Percentiles rank a stretch among this genome's conserved stretches.
These are phyloP conservation scores for Diaporthe caulivora DNA, from an alignment of 2,329 filamentous ascomycete species.

Conservation along the genomic window DNA sequence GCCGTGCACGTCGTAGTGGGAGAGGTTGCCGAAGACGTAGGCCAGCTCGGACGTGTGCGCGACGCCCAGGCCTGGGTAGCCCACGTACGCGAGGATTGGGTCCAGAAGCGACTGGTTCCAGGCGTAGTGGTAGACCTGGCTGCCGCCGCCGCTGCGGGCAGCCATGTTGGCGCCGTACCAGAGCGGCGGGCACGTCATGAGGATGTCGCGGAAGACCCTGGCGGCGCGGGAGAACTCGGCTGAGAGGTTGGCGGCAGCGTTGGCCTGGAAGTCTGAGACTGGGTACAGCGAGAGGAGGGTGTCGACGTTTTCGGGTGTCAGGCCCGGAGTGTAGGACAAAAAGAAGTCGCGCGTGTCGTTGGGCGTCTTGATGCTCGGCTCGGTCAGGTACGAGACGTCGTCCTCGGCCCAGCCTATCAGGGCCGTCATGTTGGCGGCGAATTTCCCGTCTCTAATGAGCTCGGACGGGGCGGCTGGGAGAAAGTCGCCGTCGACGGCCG, in stretches of 20 bases:
- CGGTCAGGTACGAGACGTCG: constrained; percentile 59
- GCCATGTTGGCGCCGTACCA: constrained; percentile 56
- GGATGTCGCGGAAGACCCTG: constrained; percentile 63
- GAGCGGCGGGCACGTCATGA: constrained; percentile 63
- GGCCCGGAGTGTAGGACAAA: constrained; percentile 51
- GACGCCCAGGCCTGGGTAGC: constrained; percentile 56
- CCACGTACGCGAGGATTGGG: constrained; percentile 52
- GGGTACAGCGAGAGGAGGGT: constrained; percentile 64
- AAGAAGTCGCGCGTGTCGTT: constrained; percentile 56
- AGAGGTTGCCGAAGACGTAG: constrained; percentile 63
- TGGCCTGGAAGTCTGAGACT: constrained; percentile 55
- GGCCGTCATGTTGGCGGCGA: constrained; percentile 55
- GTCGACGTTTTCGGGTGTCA: constrained; percentile 51
- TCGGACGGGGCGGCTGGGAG: constrained; percentile 58
- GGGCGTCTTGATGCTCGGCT: constrained; percentile 52
- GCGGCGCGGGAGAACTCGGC: constrained; percentile 63
- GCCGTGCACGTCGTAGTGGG: constrained; percentile 55
- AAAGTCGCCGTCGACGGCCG: constrained; percentile 62
- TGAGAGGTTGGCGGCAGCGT: constrained; percentile 53
- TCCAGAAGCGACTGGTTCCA: constrained; percentile 68
- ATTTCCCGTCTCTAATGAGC: constrained; percentile 54
- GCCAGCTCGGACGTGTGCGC: constrained; percentile 66
- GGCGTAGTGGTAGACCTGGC: constrained; percentile 61
- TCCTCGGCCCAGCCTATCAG: constrained; percentile 60
- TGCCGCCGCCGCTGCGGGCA: constrained; percentile 48